Base-by-base conservation (phyloP, 345 rosid species). In the Bruguiera sexangula region DNA sequence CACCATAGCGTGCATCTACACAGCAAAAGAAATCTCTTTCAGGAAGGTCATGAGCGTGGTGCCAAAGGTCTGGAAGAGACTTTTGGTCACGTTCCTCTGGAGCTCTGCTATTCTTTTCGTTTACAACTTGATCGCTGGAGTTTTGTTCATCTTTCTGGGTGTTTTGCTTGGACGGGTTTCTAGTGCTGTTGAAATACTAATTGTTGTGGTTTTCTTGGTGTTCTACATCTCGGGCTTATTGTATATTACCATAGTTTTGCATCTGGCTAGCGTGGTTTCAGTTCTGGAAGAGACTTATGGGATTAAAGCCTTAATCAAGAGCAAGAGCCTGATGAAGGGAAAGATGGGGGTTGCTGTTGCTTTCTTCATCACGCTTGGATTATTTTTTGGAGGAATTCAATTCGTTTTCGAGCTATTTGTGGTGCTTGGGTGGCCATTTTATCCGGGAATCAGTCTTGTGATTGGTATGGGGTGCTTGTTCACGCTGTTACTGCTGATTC, bases 51-150 rank as follows among this genome's bases (percentile, higher is more conserved):
- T 79, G 63, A 67, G 71, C 24, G 85, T 82, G 1, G 85, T 86
- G n/a, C 85, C 87, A 1, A 77, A 60, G 68, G 85, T 82, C 0
- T 86, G 87, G 87, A 80, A 80, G 79, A 69, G 83, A 16, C 69
- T 86, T 2, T 39, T 79, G 64, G 68, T 82, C 43, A 86, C 87
- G 2, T 78, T 86, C 57, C n/a, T 83, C 4, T 82, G 84, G 66
- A 64, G 58, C 18, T 74, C 60, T 55, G 16, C 59, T 8, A 67
- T 71, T 39, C 27, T 69, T 37, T 55, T 83, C 39, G 21, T 37
- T 9, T 86, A 72, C 75, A 62, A 32, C 70, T 0, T 67, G 2
- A 21, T 22, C 3, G 59, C 68, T 2, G 0, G 60, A 21, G 0
- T 62, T 1, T 4, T 80, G 24, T 0, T 78, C 9, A 0, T 78